Base-by-base conservation (phyloP, 2,329 filamentous ascomycete species). In the Acrocalymma vagum region DNA sequence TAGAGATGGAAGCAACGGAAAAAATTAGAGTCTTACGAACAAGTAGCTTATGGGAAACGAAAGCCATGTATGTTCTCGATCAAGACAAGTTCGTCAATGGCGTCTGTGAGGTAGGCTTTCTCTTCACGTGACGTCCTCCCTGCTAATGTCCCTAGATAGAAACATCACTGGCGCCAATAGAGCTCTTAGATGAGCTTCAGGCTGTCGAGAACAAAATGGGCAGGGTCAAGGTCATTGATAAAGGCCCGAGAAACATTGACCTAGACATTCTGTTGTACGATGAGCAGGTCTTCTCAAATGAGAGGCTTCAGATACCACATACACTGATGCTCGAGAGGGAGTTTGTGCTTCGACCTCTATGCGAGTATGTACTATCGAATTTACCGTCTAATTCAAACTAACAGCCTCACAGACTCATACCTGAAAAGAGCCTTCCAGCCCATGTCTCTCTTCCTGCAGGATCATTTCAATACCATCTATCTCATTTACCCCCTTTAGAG, bases 1-100 rank as follows among this genome's bases (percentile, higher is more conserved):
- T 77, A 29, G 82, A 87, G 63, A 90, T 99, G 83, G 83, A 88
- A 50, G 74, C 49, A 1, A 53, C 78, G 29, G 78, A 82, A 15
- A 85, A 84, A 22, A 90, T 97, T 63, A 82, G 73, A 37, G 81
- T 99, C 25, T 79, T 83, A 60, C 80, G 86, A 58, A 96, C 93
- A 0, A 97, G 93, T 68, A 87, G 85, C 47, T 77, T 99, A 3
- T 99, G 94, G 81, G 91, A 97, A 74, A 99, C 93, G 3, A 85
- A 90, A 58, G 90, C 94, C 15, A 99, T 99, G 94, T 99, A 99
- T 70, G 88, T 96, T 51, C 75, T 88, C 49, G 87, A 96, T 50
- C 94, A 99, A 69, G 85, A 85, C 49, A 82, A 83, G 20, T 99
- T 99, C 64, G 75, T 96, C 31, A 99, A 99, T 65, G 94, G 91